Conservation (phyloP, 2,329 filamentous ascomycete species). For the Pestalotiopsis sp. region DNA sequence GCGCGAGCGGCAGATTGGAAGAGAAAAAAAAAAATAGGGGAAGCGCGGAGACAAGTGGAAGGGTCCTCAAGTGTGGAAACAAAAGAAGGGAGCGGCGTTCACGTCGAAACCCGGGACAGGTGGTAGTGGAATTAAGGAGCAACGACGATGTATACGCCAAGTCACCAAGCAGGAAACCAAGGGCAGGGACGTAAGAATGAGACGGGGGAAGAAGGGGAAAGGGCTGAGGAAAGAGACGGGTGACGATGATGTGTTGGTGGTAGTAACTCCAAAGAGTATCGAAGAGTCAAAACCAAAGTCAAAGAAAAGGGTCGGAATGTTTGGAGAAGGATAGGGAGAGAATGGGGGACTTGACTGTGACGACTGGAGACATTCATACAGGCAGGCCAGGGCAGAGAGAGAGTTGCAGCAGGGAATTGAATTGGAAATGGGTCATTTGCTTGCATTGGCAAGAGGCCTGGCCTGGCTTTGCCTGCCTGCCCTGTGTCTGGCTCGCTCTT, state of each 20-base stretch:
- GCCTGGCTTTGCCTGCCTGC: neutral
- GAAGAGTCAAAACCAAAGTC: conserved; percentile 1
- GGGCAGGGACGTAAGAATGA: conserved; percentile 4
- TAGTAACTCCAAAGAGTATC: conserved; percentile 1
- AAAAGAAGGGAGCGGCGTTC: conserved; percentile 13
- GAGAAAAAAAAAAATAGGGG: conserved; percentile 5
- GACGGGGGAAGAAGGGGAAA: conserved; percentile 10
- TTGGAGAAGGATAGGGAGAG: conserved; percentile 12
- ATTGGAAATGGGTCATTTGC: neutral
- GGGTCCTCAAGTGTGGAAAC: conserved; percentile 11
- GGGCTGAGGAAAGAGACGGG: conserved; percentile 11
- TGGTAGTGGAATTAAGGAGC: conserved; percentile 9
- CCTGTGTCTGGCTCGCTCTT: neutral
- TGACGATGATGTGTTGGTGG: conserved; percentile 10
- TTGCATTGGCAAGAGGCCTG: conserved; percentile 4
- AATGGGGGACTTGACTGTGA: neutral
- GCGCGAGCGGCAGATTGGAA: neutral
- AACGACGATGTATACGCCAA: conserved; percentile 13
- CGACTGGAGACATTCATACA: neutral
- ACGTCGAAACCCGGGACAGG: neutral
- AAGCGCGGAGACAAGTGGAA: conserved; percentile 5
- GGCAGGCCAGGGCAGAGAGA: neutral
- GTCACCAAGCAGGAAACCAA: conserved; percentile 7
- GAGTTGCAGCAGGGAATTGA: conserved; percentile 1
- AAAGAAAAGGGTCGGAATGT: conserved; percentile 6